Evolutionary conservation across 352 stramenopile genomes (phyloP).

Genomic region (Globisporangium nunn): DNA sequence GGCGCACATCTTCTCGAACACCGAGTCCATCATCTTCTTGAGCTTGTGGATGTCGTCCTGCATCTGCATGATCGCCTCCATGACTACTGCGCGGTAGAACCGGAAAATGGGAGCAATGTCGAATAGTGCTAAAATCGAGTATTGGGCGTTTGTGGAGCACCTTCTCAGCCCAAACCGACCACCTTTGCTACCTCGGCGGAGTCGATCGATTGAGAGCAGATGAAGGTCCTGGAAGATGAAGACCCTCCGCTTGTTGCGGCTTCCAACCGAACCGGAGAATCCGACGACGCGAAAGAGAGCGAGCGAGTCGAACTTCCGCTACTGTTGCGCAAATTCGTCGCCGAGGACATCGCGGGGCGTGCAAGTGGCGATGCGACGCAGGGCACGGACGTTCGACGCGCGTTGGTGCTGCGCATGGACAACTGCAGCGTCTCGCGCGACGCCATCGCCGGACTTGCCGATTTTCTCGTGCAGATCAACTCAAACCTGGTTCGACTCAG

Average conservation of each 20-base stretch:
- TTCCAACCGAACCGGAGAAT: not conserved
- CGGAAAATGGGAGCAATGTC: too few species aligned
- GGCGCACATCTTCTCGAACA: slow-evolving; percentile 81
- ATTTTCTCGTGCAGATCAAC: slow-evolving; percentile 23
- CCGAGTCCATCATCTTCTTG: slow-evolving; percentile 87
- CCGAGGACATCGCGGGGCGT: not conserved
- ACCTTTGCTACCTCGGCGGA: too few species aligned
- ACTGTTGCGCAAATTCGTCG: not conserved
- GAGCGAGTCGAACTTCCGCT: not conserved
- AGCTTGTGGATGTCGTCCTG: slow-evolving; percentile 89
- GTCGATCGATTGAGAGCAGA: not conserved
- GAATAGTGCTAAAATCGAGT: not conserved
- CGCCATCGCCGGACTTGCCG: slow-evolving; percentile 16
- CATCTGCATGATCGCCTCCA: slow-evolving; percentile 89
- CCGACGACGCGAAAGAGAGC: not conserved
- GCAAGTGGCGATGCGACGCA: not conserved
- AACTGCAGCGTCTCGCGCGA: slow-evolving; percentile 12
- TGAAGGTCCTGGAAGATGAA: not conserved
- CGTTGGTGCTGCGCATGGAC: slow-evolving; percentile 17
- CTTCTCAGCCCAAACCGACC: too few species aligned
- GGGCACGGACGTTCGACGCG: not conserved
- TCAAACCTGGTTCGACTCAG: slow-evolving; percentile 24
- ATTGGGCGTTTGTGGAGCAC: not conserved
- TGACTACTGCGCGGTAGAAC: too few species aligned
- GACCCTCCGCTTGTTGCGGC: not conserved